Conservation (phyloP, 1,284 basidiomycete species). For the Ceratobasidium sp. region DNA sequence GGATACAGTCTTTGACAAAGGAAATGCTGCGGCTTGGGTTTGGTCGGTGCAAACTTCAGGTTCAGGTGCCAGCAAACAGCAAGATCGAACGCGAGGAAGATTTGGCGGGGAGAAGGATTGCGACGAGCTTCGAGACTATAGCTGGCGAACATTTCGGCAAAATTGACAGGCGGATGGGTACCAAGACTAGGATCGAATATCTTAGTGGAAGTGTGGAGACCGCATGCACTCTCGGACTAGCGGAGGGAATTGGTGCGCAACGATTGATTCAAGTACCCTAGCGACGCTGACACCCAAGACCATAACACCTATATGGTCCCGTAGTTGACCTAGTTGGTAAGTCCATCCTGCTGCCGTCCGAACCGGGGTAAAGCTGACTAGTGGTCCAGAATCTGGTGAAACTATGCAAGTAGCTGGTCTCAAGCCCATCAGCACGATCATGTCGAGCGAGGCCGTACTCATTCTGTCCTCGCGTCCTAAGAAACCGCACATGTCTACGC, state of each 20-base stretch:
- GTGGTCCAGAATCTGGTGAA: constrained; percentile 86
- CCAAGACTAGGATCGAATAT: constrained; percentile 88
- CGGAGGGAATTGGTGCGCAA: constrained; percentile 90
- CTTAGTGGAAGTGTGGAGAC: constrained; percentile 98
- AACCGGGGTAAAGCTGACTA: too few species aligned
- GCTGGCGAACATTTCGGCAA: constrained; percentile 83
- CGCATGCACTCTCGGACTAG: constrained; percentile 94
- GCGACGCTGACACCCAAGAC: too few species aligned
- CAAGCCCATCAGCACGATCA: constrained; percentile 90
- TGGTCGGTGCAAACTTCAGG: constrained; percentile 93
- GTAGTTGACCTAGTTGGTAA: too few species aligned
- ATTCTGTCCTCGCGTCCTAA: constrained; percentile 79
- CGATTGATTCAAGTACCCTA: too few species aligned
- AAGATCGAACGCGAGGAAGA: constrained; percentile 80
- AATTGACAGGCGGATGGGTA: constrained; percentile 72
- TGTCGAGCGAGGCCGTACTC: constrained; percentile 92
- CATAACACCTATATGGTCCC: too few species aligned
- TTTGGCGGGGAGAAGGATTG: constrained; percentile 91
- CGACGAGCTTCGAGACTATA: constrained; percentile 93
- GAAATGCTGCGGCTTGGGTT: constrained; percentile 91
- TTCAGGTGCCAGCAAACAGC: constrained; percentile 91
- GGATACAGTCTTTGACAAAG: constrained; percentile 80
- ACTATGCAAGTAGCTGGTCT: constrained; percentile 99
- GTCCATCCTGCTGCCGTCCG: too few species aligned
- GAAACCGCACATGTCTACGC: constrained; percentile 73